Evolutionary conservation across 1,284 basidiomycete species (phyloP).

Genomic region (Ustilago nuda): DNA sequence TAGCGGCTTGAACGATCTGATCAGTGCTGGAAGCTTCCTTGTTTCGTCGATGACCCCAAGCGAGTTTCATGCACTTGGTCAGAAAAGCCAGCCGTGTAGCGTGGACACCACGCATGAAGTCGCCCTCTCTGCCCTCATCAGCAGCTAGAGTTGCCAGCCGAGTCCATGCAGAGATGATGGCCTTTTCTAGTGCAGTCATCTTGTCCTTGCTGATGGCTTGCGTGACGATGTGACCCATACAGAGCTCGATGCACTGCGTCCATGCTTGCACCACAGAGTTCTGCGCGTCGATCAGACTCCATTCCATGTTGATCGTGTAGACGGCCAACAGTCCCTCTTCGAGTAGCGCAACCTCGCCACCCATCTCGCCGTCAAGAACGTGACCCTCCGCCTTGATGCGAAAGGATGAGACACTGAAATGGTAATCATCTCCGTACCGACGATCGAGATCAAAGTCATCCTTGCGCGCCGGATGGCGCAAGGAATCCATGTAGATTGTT

Average conservation of each 20-base stretch:
- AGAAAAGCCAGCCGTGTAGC: constrained; percentile 80
- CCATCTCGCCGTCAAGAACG: constrained; percentile 29
- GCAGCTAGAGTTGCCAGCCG: constrained; percentile 72
- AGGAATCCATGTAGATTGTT: constrained; percentile 66
- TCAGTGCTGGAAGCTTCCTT: constrained; percentile 57
- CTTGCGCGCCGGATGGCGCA: constrained; percentile 76
- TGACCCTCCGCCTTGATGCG: constrained; percentile 65
- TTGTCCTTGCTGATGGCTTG: constrained; percentile 75
- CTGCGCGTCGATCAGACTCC: constrained; percentile 85
- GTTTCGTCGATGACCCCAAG: constrained; percentile 73
- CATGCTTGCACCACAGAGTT: constrained; percentile 81
- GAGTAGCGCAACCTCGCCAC: constrained; percentile 42
- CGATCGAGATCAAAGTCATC: constrained; percentile 73
- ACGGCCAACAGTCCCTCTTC: constrained; percentile 70
- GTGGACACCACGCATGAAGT: constrained; percentile 87
- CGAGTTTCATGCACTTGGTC: constrained; percentile 79
- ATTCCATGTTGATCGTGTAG: constrained; percentile 80
- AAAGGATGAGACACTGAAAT: constrained; percentile 73
- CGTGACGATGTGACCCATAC: constrained; percentile 74
- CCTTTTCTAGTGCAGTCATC: constrained; percentile 30
- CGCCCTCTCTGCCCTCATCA: constrained; percentile 79
- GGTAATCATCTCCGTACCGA: constrained; percentile 82
- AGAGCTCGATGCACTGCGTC: constrained; percentile 76
- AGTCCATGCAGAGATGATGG: constrained; percentile 46
- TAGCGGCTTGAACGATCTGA: constrained; percentile 76